phyloP scores from a whole-genome alignment of 352 stramenopile species.

The Phytophthora sansomeana region DNA sequence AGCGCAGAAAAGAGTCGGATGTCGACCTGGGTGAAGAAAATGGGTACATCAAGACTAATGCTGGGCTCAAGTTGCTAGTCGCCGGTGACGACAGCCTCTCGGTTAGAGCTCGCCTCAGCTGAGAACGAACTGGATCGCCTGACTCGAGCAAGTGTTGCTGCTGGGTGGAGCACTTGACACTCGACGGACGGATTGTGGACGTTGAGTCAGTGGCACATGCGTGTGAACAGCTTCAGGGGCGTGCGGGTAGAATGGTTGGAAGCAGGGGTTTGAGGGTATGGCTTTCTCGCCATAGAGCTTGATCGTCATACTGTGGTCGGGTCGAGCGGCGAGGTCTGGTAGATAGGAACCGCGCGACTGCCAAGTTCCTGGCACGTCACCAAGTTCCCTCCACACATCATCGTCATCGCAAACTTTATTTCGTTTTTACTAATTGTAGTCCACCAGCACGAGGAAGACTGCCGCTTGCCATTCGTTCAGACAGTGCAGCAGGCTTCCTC shows the following conservation, averaged over 20 bases:
- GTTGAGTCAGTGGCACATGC: slow-evolving; percentile 20
- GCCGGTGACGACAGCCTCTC: not conserved
- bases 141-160: slow-evolving; percentile 19
- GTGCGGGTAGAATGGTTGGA: slow-evolving; percentile 4
- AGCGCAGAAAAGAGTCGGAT: slow-evolving; percentile 29
- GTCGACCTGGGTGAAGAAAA: not conserved
- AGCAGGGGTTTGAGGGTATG: not conserved
- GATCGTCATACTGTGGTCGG: slow-evolving; percentile 23
- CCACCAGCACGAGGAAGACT: not conserved
- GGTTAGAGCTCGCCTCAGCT: too few relatives aligned
- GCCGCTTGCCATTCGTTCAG: not conserved
- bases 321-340: not conserved
- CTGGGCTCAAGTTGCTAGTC: slow-evolving; percentile 24
- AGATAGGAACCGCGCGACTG: not conserved
- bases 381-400: not conserved
- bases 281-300: slow-evolving; percentile 24
- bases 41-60: slow-evolving; percentile 11
- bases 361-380: not conserved
- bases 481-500: not conserved
- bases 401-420: not conserved
- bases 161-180: slow-evolving; percentile 19
- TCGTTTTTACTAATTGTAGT: not conserved
- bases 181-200: slow-evolving; percentile 17
- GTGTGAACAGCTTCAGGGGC: not conserved
- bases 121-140: not conserved